Percentiles rank a stretch among this genome's conserved stretches.
Conservation (phyloP, 2,329 filamentous ascomycete species). For the Apiospora hydei region DNA sequence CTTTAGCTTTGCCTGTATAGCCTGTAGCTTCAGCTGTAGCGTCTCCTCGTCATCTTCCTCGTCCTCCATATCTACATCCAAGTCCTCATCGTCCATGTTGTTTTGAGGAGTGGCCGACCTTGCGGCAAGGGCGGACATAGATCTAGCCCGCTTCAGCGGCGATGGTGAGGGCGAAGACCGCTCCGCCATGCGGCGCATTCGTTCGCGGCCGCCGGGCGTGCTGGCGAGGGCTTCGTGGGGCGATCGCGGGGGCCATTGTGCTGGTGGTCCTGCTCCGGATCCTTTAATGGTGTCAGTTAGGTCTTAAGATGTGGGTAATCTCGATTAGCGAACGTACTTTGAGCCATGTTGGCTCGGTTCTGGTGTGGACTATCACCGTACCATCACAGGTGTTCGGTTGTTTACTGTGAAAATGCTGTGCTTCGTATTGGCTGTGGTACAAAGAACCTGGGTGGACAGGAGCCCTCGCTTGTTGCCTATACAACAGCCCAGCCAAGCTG, state of each 20-base stretch:
- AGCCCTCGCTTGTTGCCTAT: neutral
- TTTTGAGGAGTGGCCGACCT: conserved; percentile 30
- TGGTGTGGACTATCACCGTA: conserved; percentile 32
- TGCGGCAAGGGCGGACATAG: conserved; percentile 38
- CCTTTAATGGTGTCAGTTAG: conserved; percentile 36
- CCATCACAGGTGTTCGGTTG: conserved; percentile 13
- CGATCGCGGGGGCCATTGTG: conserved; percentile 72
- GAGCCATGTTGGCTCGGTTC: conserved; percentile 32
- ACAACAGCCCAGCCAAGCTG: neutral
- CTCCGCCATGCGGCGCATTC: conserved; percentile 72
- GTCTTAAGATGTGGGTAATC: conserved; percentile 19
- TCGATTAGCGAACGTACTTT: conserved; percentile 18
- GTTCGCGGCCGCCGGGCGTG: conserved; percentile 81
- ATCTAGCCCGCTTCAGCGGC: conserved; percentile 60
- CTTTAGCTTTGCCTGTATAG: conserved; percentile 86
- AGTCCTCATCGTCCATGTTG: conserved; percentile 43
- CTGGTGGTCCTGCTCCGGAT: conserved; percentile 48
- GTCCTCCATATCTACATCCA: conserved; percentile 46
- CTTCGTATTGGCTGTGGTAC: conserved; percentile 18
- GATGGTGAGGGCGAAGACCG: conserved; percentile 74
- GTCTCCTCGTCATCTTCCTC: conserved; percentile 84
- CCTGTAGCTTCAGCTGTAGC: conserved; percentile 82
- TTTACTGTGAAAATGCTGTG: neutral
- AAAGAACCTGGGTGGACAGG: neutral
- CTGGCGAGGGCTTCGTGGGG: conserved; percentile 69